phyloP scores from a whole-genome alignment of 305 asterid species.

The Caryopteris hybrid region DNA sequence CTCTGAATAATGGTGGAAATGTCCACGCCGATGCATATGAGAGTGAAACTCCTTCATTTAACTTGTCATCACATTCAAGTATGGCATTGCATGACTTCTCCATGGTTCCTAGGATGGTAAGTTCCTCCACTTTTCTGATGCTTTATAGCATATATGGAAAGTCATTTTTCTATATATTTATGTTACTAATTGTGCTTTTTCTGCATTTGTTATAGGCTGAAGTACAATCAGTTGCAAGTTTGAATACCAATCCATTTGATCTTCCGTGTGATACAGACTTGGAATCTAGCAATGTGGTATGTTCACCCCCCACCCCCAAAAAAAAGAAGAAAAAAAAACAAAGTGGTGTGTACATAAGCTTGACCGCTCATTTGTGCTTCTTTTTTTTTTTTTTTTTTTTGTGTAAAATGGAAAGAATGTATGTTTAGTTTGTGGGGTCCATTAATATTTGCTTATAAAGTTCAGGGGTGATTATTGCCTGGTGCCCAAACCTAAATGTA shows the following conservation, averaged over 20 bases:
- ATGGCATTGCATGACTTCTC: conserved; percentile 34
- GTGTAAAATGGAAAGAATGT: not conserved
- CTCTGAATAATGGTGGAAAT: conserved; percentile 26
- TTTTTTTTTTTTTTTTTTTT: too few species aligned
- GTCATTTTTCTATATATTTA: not conserved
- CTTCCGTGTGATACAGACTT: conserved; percentile 54
- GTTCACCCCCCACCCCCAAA: not conserved
- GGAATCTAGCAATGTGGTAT: conserved; percentile 53
- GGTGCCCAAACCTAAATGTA: not conserved
- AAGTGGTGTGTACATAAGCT: not conserved
- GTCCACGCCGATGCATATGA: conserved; percentile 28
- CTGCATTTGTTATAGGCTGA: conserved; percentile 38
- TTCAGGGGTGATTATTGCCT: not conserved
- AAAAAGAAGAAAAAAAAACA: not conserved
- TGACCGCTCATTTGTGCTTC: too few species aligned
- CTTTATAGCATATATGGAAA: conserved; percentile 6
- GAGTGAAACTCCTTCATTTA: conserved; percentile 30
- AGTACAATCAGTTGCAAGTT: conserved; percentile 29
- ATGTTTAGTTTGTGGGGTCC: not conserved
- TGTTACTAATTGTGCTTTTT: conserved; percentile 1
- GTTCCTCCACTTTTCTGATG: conserved; percentile 10
- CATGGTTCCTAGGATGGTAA: conserved; percentile 34
- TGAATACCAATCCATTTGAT: conserved; percentile 67
- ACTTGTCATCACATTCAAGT: conserved; percentile 34
- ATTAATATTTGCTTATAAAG: not conserved